Evolutionary conservation across 2,329 filamentous ascomycete genomes (phyloP).

Genomic region (Daldinia eschscholtzii): DNA sequence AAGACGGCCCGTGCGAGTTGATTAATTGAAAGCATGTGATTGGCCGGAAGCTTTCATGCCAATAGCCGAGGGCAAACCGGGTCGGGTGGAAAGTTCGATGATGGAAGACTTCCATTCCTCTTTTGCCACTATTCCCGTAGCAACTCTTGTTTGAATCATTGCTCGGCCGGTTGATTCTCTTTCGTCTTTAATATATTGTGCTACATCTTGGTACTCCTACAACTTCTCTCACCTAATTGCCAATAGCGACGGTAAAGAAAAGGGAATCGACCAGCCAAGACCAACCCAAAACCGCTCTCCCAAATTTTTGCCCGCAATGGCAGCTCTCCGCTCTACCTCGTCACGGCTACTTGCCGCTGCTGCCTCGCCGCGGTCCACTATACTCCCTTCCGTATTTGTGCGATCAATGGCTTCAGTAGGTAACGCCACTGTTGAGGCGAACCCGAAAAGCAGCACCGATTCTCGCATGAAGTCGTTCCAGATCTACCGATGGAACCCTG

Average conservation of each 20-base stretch:
- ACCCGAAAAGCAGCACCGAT: constrained; percentile 68
- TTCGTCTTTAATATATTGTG: constrained; percentile 12
- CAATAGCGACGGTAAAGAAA: constrained; percentile 15
- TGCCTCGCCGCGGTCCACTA: constrained; percentile 54
- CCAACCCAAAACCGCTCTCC: constrained; percentile 8
- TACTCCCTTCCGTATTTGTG: constrained; percentile 59
- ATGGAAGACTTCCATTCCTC: constrained; percentile 46
- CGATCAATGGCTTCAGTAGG: constrained; percentile 69
- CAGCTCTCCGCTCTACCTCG: constrained; percentile 71
- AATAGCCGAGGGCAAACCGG: constrained; percentile 52
- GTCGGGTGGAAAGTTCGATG: constrained; percentile 47
- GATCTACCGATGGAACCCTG: constrained; percentile 99
- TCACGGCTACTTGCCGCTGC: constrained; percentile 65
- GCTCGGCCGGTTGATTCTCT: constrained; percentile 27
- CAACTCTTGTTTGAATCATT: constrained; percentile 24
- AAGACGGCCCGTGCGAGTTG: constrained; percentile 46
- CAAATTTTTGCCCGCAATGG: constrained; percentile 60
- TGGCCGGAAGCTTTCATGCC: constrained; percentile 43
- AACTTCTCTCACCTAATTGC: background rate
- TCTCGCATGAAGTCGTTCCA: constrained; percentile 91
- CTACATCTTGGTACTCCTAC: constrained; percentile 1
- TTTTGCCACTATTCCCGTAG: constrained; percentile 45
- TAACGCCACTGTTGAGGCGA: constrained; percentile 71
- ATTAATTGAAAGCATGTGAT: constrained; percentile 51
- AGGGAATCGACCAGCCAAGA: constrained; percentile 19